phyloP scores from a whole-genome alignment of 495 filamentous ascomycete species.

The Penicillium argentinense region DNA sequence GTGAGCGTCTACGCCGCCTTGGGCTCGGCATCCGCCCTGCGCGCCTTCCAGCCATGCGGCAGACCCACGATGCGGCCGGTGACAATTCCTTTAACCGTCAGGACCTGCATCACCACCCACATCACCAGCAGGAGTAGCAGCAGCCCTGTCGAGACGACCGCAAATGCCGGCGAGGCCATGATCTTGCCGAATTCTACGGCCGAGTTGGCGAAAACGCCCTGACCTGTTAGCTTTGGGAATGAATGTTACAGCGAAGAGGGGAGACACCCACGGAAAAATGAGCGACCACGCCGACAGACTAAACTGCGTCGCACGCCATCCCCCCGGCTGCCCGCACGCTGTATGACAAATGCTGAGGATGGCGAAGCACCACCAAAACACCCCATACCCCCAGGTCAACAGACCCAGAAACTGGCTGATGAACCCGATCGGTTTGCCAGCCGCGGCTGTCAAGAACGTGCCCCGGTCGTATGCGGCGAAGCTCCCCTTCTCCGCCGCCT shows the following conservation, averaged over 20 bases:
- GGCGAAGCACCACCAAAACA: constrained; percentile 38
- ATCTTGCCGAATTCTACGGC: constrained; percentile 29
- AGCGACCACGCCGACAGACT: constrained; percentile 28
- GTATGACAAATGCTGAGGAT: constrained; percentile 32
- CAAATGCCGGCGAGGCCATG: constrained; percentile 30
- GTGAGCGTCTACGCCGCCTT: too few species aligned
- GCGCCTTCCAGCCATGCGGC: constrained; percentile 19
- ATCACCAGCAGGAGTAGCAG: constrained; percentile 22
- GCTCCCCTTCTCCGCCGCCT: constrained; percentile 15
- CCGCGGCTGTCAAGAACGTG: constrained; percentile 22
- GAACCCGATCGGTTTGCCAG: constrained; percentile 17
- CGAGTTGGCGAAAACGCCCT: constrained; percentile 35
- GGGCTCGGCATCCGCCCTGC: neutral
- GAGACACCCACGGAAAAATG: constrained; percentile 34
- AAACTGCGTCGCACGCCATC: constrained; percentile 18
- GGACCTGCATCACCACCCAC: constrained; percentile 18
- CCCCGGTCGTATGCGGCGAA: constrained; percentile 31
- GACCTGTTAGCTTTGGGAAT: constrained; percentile 3
- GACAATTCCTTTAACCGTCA: constrained; percentile 28
- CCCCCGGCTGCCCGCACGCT: constrained; percentile 20
- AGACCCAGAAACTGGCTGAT: constrained; percentile 24
- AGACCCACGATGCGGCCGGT: constrained; percentile 26
- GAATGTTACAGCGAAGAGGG: too few species aligned
- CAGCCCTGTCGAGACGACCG: constrained; percentile 30
- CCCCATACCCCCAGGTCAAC: constrained; percentile 30